Evolutionary conservation across 345 rosid genomes (phyloP).

Genomic region (Hirschfeldia incana): DNA sequence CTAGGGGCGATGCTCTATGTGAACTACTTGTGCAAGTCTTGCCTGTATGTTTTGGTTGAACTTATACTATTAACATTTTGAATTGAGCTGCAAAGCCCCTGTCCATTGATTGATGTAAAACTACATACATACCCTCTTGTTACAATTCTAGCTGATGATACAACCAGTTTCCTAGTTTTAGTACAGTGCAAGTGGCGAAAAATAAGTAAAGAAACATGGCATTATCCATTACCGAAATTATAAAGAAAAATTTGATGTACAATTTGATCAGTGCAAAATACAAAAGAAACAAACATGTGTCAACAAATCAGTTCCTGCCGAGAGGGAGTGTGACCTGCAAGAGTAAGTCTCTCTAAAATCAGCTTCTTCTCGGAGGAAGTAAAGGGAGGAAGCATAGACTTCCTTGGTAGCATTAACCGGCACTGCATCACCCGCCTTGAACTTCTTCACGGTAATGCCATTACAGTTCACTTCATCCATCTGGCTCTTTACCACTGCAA

Average conservation of each 20-base stretch:
- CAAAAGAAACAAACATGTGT: conserved; percentile 10
- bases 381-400: conserved; percentile 86
- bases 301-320: conserved; percentile 65
- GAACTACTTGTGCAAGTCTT: conserved; percentile 27
- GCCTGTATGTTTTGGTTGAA: conserved; percentile 16
- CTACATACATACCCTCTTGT: conserved; percentile 11
- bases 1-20: conserved; percentile 7
- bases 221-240: not conserved
- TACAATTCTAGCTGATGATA: conserved; percentile 6
- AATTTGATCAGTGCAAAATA: not conserved
- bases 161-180: not conserved
- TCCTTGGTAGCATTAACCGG: conserved; percentile 84
- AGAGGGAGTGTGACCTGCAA: conserved; percentile 85
- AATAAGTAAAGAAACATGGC: not conserved
- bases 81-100: conserved; percentile 17
- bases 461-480: conserved; percentile 50
- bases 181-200: not conserved
- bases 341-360: conserved; percentile 74
- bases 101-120: conserved; percentile 26
- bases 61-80: not conserved
- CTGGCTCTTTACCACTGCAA: conserved; percentile 28
- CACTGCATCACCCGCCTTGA: conserved; percentile 58
- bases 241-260: conserved; percentile 8
- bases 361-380: conserved; percentile 73
- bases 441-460: conserved; percentile 53